phyloP scores from a whole-genome alignment of 352 stramenopile genomes.

The Phytophthora pinifolia region DNA sequence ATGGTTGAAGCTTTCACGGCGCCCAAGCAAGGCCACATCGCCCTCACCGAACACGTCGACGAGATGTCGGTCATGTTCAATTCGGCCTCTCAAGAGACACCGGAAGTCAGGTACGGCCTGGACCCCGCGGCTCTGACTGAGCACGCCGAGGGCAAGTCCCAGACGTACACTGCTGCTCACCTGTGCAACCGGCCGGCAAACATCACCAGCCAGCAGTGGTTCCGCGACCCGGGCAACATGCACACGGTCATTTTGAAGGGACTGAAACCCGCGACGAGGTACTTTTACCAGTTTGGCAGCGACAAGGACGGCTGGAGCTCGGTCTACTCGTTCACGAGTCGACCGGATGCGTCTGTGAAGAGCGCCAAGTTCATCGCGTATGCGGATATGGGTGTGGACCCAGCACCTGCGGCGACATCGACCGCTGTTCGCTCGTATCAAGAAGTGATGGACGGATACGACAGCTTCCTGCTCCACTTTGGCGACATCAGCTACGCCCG shows the following conservation, averaged over 20 bases:
- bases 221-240: conserved; percentile 79
- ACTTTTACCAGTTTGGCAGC: conserved; percentile 85
- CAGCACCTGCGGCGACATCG: conserved; percentile 55
- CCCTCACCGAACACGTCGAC: conserved; percentile 48
- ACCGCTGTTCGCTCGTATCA: conserved; percentile 61
- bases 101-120: conserved; percentile 48
- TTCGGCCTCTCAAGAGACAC: conserved; percentile 56
- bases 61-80: conserved; percentile 85
- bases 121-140: conserved; percentile 28
- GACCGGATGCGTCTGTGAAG: conserved; percentile 36
- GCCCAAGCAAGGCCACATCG: conserved; percentile 75
- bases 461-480: conserved; percentile 76
- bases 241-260: conserved; percentile 70
- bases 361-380: conserved; percentile 79
- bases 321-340: conserved; percentile 62
- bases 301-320: conserved; percentile 71
- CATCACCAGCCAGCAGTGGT: conserved; percentile 58
- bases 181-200: conserved; percentile 71
- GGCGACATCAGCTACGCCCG: conserved; percentile 76
- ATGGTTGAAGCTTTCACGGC: conserved; percentile 60
- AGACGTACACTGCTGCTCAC: conserved; percentile 67
- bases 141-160: conserved; percentile 38
- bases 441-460: conserved; percentile 69
- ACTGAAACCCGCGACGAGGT: conserved; percentile 40
- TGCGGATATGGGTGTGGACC: conserved; percentile 76